These are phyloP conservation scores for Amniculicola lignicola DNA, from an alignment of 495 filamentous ascomycete genomes.

Conservation along the genomic window DNA sequence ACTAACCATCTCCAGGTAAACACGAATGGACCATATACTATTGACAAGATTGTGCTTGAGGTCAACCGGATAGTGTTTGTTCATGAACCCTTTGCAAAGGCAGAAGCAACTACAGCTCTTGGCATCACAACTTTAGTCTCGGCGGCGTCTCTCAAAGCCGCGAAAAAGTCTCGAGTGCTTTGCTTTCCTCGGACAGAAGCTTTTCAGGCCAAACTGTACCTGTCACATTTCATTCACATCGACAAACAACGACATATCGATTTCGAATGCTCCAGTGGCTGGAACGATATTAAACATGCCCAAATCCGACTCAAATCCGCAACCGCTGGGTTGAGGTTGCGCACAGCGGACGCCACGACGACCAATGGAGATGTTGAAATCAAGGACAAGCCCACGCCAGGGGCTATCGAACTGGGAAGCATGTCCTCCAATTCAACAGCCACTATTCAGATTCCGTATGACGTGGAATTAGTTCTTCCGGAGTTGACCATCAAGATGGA, in stretches of 20 bases:
- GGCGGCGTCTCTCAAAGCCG: slow-evolving; percentile 40
- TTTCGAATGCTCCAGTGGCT: slow-evolving; percentile 68
- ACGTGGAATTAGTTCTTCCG: slow-evolving; percentile 70
- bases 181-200: slow-evolving; percentile 51
- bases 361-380: slow-evolving; percentile 50
- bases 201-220: slow-evolving; percentile 50
- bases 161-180: slow-evolving; percentile 48
- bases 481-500: slow-evolving; percentile 74
- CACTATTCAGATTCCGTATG: slow-evolving; percentile 74
- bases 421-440: slow-evolving; percentile 51
- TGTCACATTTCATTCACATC: slow-evolving; percentile 63
- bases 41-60: slow-evolving; percentile 68
- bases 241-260: slow-evolving; percentile 73
- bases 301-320: slow-evolving; percentile 74
- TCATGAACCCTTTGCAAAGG: slow-evolving; percentile 50
- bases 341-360: slow-evolving; percentile 66
- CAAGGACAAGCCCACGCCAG: slow-evolving; percentile 59
- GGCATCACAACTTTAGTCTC: slow-evolving; percentile 40
- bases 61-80: slow-evolving; percentile 67
- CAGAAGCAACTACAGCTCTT: slow-evolving; percentile 32
- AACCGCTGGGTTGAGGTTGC: slow-evolving; percentile 81
- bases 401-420: slow-evolving; percentile 61
- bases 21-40: slow-evolving; percentile 70
- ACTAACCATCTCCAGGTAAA: slow-evolving; percentile 47
- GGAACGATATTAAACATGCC: slow-evolving; percentile 67